Evolutionary conservation across 495 filamentous ascomycete species (phyloP).

Genomic region (Thozetella sp.): DNA sequence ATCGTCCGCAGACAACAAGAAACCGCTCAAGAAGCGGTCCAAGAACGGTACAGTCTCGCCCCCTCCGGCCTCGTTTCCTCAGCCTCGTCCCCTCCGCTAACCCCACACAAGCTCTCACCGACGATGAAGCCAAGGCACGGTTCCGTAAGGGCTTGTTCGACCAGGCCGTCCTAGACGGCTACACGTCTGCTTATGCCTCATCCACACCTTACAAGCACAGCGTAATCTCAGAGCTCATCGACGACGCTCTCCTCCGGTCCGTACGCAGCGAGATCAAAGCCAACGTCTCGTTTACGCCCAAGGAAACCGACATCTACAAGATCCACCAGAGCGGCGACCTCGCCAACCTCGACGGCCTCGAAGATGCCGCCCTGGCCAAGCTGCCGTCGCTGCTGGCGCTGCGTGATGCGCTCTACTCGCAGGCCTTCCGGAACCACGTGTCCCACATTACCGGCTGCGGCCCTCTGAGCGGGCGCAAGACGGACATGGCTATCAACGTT

Average conservation of each 20-base stretch:
- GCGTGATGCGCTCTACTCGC: constrained; percentile 90
- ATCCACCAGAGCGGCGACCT: constrained; percentile 98
- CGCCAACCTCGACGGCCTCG: constrained; percentile 92
- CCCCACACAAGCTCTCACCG: constrained; percentile 33
- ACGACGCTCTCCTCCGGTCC: constrained; percentile 75
- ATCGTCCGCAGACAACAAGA: constrained; percentile 28
- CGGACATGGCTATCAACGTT: constrained; percentile 99
- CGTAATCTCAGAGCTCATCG: constrained; percentile 80
- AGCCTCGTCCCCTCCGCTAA: constrained; percentile 16
- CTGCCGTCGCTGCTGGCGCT: constrained; percentile 85
- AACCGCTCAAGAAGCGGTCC: constrained; percentile 40
- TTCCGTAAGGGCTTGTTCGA: constrained; percentile 84
- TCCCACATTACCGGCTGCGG: constrained; percentile 83
- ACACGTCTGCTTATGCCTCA: constrained; percentile 67
- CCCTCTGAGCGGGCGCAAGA: constrained; percentile 87
- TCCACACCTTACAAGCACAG: constrained; percentile 89
- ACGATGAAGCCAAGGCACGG: constrained; percentile 45
- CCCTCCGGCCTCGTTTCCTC: constrained; percentile 9
- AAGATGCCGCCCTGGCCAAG: constrained; percentile 76
- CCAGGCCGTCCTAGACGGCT: constrained; percentile 61
- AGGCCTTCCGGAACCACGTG: constrained; percentile 85
- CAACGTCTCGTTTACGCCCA: constrained; percentile 92
- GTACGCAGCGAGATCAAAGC: constrained; percentile 88
- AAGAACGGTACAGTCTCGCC: constrained; percentile 37
- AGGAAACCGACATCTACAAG: constrained; percentile 99